Conservation (phyloP, 1,139 yeast species). For the Suhomyces panamericanus region DNA sequence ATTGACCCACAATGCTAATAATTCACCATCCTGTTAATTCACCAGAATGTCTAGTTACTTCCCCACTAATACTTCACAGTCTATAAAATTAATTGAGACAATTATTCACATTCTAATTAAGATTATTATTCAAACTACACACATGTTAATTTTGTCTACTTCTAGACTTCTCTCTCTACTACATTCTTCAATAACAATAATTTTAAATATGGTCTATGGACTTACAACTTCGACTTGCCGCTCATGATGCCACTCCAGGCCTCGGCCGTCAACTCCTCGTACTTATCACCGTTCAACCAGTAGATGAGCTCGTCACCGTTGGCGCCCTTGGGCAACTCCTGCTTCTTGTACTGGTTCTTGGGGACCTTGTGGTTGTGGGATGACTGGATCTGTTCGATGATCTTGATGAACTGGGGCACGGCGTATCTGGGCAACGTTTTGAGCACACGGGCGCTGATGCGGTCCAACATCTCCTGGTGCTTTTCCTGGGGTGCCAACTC, state of each 20-base stretch:
- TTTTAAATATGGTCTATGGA: no score
- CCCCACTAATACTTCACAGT: no score
- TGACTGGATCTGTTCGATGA: conserved; percentile 59
- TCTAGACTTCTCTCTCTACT: no score
- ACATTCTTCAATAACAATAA: no score
- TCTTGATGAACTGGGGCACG: conserved; percentile 77
- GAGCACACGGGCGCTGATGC: conserved; percentile 37
- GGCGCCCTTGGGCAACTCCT: conserved; percentile 73
- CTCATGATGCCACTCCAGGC: conserved; percentile 57
- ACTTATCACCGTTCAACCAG: conserved; percentile 61
- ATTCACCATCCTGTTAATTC: no score
- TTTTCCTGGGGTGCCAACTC: conserved; percentile 25
- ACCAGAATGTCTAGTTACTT: no score
- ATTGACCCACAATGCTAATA: no score
- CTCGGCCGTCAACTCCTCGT: conserved; percentile 56
- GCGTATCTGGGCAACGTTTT: conserved; percentile 79
- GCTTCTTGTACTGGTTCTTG: conserved; percentile 74
- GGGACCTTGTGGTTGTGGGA: conserved; percentile 88
- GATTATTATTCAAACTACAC: no score
- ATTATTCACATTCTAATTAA: no score
- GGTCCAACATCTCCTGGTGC: conserved; percentile 32
- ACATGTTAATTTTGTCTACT: no score
- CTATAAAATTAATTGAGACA: no score
- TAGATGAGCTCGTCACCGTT: conserved; percentile 60
- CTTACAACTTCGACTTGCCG: conserved; percentile 41